phyloP scores from a whole-genome alignment of 139 green algal genomes.

The Chlamydomonas applanata region DNA sequence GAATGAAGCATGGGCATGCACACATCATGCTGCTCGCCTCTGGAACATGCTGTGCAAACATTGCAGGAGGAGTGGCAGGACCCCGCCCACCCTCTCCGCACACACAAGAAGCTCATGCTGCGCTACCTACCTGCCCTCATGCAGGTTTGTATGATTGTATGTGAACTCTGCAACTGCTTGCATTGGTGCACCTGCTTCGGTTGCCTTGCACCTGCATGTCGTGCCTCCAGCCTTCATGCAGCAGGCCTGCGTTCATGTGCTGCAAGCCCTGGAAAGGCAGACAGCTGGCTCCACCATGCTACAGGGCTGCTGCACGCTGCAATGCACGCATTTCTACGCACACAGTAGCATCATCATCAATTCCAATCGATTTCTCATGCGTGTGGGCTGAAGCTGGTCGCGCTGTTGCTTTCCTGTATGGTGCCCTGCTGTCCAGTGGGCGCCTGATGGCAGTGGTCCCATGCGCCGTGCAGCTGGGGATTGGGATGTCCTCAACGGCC shows the following conservation, averaged over 20 bases:
- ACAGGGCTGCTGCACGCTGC: neutral
- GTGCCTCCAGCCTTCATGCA: too few species aligned
- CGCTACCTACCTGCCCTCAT: neutral
- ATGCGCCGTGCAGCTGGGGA: neutral
- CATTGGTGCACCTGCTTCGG: too few species aligned
- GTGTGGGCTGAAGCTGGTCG: neutral
- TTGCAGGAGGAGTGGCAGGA: conserved; percentile 3
- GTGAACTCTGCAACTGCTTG: too few species aligned
- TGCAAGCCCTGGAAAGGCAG: neutral
- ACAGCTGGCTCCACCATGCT: neutral
- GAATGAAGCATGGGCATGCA: neutral
- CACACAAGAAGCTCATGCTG: neutral
- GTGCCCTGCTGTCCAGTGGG: neutral
- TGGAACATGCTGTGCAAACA: neutral
- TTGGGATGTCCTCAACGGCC: neutral
- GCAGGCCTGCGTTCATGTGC: too few species aligned
- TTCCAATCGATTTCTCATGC: neutral
- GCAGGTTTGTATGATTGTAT: neutral
- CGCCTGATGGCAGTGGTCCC: neutral
- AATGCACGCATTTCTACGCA: neutral
- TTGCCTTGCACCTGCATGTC: too few species aligned
- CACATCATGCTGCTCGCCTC: neutral
- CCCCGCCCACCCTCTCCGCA: neutral
- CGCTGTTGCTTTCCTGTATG: neutral
- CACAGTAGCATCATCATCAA: neutral